These are phyloP conservation scores for Oryza meridionalis DNA, from an alignment of 176 grass and related monocot species.

Conservation along the genomic window DNA sequence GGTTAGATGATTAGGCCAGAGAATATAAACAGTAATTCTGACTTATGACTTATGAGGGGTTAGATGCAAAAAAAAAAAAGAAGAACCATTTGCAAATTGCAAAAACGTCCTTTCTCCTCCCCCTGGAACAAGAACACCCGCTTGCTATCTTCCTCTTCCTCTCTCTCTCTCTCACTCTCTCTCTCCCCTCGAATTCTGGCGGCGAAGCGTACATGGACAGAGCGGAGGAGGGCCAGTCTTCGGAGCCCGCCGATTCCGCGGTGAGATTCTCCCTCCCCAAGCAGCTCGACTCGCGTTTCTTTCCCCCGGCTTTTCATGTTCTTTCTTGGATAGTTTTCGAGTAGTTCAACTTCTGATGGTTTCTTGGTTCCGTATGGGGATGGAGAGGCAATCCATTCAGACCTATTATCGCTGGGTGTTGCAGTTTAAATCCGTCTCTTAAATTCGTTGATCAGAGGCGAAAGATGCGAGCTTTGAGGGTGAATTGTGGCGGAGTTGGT, in stretches of 20 bases:
- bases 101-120: background rate
- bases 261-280: constrained; percentile 1
- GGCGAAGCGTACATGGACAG: constrained; percentile 43
- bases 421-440: background rate
- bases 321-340: background rate
- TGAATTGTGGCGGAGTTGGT: constrained; percentile 6
- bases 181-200: background rate
- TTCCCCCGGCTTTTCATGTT: background rate
- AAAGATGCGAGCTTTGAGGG: constrained; percentile 1
- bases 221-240: background rate
- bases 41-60: background rate
- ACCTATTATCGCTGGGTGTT: background rate
- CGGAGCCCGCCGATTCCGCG: constrained; percentile 21
- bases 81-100: background rate
- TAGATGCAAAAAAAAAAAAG: background rate
- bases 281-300: background rate
- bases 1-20: too few species aligned
- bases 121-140: constrained; percentile 28
- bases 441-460: background rate
- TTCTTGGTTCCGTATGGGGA: background rate
- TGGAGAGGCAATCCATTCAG: background rate
- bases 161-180: too few species aligned
- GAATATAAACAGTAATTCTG: too few species aligned
- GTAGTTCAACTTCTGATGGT: background rate
- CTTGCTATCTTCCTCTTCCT: background rate